A percentile compares a stretch with the other conserved stretches of the same genome.
These are phyloP conservation scores for Leccinum uliginosum DNA, from an alignment of 768 basidiomycete genomes.

Conservation along the genomic window DNA sequence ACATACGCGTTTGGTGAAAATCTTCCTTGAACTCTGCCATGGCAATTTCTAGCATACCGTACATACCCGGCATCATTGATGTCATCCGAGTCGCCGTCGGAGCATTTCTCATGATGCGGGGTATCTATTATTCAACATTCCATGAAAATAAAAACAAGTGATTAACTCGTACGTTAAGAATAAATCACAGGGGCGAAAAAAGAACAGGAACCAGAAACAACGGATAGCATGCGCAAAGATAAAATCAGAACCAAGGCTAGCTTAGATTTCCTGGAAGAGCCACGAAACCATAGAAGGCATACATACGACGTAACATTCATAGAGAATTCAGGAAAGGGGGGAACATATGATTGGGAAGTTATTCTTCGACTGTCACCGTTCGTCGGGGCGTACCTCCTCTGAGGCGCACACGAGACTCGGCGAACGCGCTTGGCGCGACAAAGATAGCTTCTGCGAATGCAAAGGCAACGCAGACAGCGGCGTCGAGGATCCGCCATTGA, in stretches of 20 bases:
- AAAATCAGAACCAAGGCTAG: slow-evolving; percentile 7
- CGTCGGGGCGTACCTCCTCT: slow-evolving; percentile 23
- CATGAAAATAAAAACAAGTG: neutral
- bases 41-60: too few species aligned
- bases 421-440: slow-evolving; percentile 38
- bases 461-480: slow-evolving; percentile 55
- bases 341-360: neutral
- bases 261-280: slow-evolving; percentile 1
- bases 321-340: neutral
- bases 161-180: slow-evolving; percentile 14
- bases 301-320: slow-evolving; percentile 2
- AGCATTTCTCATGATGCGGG: too few species aligned
- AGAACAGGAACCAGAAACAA: slow-evolving; percentile 3
- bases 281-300: neutral
- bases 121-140: neutral
- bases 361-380: slow-evolving; percentile 19
- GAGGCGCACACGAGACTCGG: slow-evolving; percentile 26
- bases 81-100: too few species aligned
- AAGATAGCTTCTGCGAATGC: slow-evolving; percentile 65
- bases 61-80: too few species aligned
- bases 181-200: slow-evolving; percentile 17
- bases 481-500: slow-evolving; percentile 52
- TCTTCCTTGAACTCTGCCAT: too few species aligned
- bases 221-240: slow-evolving; percentile 18
- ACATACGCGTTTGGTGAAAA: too few species aligned